Evolutionary conservation across 345 rosid genomes (phyloP).

Genomic region (Brassica nigra): DNA sequence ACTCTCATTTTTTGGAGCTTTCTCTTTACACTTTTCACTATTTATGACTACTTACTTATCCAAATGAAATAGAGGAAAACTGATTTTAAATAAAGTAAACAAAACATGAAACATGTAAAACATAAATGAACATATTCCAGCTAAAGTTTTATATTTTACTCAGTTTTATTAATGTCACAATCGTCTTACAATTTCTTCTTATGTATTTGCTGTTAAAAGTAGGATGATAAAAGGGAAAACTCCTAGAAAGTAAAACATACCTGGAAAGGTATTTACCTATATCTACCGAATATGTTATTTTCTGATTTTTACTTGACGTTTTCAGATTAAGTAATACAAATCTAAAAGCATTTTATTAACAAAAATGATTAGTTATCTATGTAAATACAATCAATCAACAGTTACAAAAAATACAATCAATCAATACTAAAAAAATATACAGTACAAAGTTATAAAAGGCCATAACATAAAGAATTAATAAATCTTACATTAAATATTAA

Average conservation of each 20-base stretch:
- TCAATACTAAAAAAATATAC: no score
- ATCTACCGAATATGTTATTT: background rate
- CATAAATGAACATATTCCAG: background rate
- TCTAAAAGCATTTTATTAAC: no score
- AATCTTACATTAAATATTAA: no score
- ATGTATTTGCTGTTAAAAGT: background rate
- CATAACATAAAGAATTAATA: background rate
- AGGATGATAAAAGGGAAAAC: background rate
- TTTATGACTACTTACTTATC: slow-evolving; percentile 25
- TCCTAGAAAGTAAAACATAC: background rate
- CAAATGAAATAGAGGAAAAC: background rate
- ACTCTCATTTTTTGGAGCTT: slow-evolving; percentile 16
- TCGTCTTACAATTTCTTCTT: background rate
- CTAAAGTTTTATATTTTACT: no score
- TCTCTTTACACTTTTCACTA: slow-evolving; percentile 4
- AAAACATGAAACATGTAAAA: background rate
- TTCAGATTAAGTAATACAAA: no score
- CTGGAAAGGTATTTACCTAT: background rate
- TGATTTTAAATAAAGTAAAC: background rate
- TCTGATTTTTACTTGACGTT: no score
- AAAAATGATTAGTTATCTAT: no score
- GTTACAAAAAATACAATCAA: no score
- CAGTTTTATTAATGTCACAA: background rate
- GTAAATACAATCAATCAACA: no score
- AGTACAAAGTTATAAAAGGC: background rate